Percentiles rank a stretch among this genome's conserved stretches.
Conservation (phyloP, 495 filamentous ascomycete species). For the Aspergillus steynii region DNA sequence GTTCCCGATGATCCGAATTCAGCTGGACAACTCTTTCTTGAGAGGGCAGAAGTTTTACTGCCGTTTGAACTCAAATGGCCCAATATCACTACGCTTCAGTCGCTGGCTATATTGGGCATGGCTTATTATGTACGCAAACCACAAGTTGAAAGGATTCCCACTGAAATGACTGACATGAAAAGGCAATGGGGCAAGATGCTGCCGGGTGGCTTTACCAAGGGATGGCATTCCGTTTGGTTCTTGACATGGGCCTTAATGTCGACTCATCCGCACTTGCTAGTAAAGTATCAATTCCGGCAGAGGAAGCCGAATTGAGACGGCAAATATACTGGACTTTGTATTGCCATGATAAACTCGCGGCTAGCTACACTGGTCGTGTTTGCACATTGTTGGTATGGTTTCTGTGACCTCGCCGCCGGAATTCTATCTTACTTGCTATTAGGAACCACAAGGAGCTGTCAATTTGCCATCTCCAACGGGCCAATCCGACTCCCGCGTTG, state of each 20-base stretch:
- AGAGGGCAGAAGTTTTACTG: conserved; percentile 61
- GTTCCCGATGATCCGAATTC: conserved; percentile 62
- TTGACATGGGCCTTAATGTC: conserved; percentile 35
- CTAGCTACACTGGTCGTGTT: conserved; percentile 33
- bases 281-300: conserved; percentile 19
- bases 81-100: conserved; percentile 73
- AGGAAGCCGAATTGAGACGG: conserved; percentile 31
- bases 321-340: conserved; percentile 35
- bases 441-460: conserved; percentile 32
- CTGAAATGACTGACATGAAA: neutral
- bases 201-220: conserved; percentile 33
- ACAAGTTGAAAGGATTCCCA: neutral
- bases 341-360: conserved; percentile 32
- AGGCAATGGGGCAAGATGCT: conserved; percentile 32
- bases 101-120: conserved; percentile 67
- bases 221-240: conserved; percentile 28
- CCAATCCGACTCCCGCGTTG: conserved; percentile 2
- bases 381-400: conserved; percentile 31
- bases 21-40: conserved; percentile 73
- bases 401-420: neutral
- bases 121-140: conserved; percentile 25
- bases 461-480: conserved; percentile 27
- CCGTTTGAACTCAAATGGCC: conserved; percentile 55
- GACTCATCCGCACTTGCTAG: conserved; percentile 26
- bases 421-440: neutral